Evolutionary conservation across 331 rosid species (phyloP).

Genomic region (Erythrophleum ivorense): DNA sequence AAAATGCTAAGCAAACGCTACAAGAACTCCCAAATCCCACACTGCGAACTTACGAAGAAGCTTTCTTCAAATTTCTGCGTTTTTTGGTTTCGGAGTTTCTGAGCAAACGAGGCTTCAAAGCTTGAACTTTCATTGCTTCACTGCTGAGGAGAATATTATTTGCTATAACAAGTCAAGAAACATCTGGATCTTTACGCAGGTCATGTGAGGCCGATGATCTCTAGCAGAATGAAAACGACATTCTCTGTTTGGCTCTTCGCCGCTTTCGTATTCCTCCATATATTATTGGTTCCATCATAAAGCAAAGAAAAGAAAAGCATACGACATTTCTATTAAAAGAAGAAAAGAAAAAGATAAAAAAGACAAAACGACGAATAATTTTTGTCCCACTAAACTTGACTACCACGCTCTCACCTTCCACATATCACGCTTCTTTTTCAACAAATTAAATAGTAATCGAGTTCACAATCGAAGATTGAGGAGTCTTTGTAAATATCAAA

Average conservation of each 20-base stretch:
- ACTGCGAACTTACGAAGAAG: neutral
- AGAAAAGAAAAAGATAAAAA: neutral
- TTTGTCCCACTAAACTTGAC: conserved; percentile 4
- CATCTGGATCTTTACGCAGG: neutral
- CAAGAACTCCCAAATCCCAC: neutral
- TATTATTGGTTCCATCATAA: neutral
- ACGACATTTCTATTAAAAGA: neutral
- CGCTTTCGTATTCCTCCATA: neutral
- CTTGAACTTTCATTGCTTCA: conserved; percentile 6
- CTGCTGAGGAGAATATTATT: neutral
- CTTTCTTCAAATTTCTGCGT: neutral
- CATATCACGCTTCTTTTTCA: neutral
- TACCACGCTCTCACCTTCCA: neutral
- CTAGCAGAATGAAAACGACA: conserved; percentile 12
- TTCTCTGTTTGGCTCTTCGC: neutral
- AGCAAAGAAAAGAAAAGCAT: neutral
- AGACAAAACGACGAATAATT: neutral
- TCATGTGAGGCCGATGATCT: neutral
- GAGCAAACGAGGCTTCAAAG: conserved; percentile 10
- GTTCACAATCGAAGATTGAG: no score
- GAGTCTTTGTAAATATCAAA: no score
- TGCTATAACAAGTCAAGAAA: conserved; percentile 2
- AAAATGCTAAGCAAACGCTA: neutral
- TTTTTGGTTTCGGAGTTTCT: neutral
- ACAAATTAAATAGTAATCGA: no score